Base-by-base conservation (phyloP, 2,329 filamentous ascomycete genomes). In the Epicoccum sorghinum region DNA sequence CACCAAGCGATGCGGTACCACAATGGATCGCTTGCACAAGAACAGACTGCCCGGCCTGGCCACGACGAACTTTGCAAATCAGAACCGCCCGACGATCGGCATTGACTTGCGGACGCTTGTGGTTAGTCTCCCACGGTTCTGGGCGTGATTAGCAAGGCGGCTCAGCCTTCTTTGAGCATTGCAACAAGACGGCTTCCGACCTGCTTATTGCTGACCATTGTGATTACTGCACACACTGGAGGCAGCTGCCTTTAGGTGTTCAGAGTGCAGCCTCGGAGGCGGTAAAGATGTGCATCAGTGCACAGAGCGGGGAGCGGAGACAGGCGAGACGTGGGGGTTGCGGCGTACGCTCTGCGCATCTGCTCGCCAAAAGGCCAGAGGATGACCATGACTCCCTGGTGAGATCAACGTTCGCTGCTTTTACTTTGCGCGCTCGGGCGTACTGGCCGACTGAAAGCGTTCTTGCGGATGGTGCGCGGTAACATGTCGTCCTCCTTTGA, bases 321-420 rank as follows among this genome's bases (percentile, higher is more conserved):
- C 41, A 55, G 46, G 52, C 52, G 52, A 49, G 44, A 27, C 52
- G 52, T 55, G 52, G 52, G 51, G 52, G 52, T 32, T 41, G 36
- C 36, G 18, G 18, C 18, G 18, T 18, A 18, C 18, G 29, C 40
- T 38, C 33, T 47, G 52, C 46, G 39, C 45, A 46, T 49, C 45
- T 49, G 41, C 9, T 45, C 45, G 45, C 46, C 45, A 49, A 46
- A 33, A 25, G 24, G 24, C 39, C n/a, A 18, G 39, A 29, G 27
- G 40, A 39, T 27, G 5, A 7, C 29, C 13, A 18, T 12, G 22
- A 14, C 18, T 14, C 29, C 13, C 13, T 12, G 27, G 24, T 18
- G 24, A 40, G 46, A 55, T 46, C 37, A 46, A 46, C 46, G 27
- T 30, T 13, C 41, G 41, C 35, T 49, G 46, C 35, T 49, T 46